Conservation (phyloP, 768 basidiomycete species). For the Boletus pseudopeckii region DNA sequence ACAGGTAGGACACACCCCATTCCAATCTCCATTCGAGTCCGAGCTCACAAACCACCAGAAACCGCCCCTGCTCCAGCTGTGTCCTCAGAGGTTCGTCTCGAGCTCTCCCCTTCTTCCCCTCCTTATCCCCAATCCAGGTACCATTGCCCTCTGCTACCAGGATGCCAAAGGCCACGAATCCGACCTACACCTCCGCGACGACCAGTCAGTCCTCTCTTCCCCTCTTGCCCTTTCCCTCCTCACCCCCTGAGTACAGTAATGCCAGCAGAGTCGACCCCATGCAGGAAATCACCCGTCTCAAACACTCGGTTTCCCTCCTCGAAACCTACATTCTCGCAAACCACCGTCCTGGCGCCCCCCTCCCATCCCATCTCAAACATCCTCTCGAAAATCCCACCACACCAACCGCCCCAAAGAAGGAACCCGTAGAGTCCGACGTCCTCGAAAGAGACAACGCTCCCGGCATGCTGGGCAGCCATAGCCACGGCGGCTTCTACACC, state of each 20-base stretch:
- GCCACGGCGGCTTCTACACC: slow-evolving; percentile 67
- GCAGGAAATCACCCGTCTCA: slow-evolving; percentile 39
- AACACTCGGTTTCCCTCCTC: slow-evolving; percentile 39
- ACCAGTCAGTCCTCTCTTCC: slow-evolving; percentile 27
- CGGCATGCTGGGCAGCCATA: slow-evolving; percentile 64
- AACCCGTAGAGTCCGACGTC: slow-evolving; percentile 45
- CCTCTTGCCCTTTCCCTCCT: slow-evolving; percentile 35
- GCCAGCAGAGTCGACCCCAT: slow-evolving; percentile 37
- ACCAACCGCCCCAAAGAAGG: slow-evolving; percentile 50
- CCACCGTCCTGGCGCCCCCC: slow-evolving; percentile 20
- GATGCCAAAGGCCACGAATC: slow-evolving; percentile 64
- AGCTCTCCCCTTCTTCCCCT: slow-evolving; percentile 3
- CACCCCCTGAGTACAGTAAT: slow-evolving; percentile 27
- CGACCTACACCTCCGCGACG: slow-evolving; percentile 54
- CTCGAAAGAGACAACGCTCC: slow-evolving; percentile 49
- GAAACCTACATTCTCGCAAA: slow-evolving; percentile 35
- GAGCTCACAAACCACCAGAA: slow-evolving; percentile 42
- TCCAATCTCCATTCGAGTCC: too few species aligned
- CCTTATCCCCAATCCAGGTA: slow-evolving; percentile 47
- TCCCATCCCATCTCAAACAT: slow-evolving; percentile 29
- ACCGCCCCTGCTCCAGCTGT: slow-evolving; percentile 85
- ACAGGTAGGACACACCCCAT: slow-evolving; percentile 49
- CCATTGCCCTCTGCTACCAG: slow-evolving; percentile 77
- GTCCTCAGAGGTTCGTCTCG: slow-evolving; percentile 65
- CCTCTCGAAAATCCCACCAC: slow-evolving; percentile 19